A percentile compares a stretch with the other conserved stretches of the same genome.
phyloP scores from a whole-genome alignment of 2,329 filamentous ascomycete genomes.

The Simplicillium aogashimaense region DNA sequence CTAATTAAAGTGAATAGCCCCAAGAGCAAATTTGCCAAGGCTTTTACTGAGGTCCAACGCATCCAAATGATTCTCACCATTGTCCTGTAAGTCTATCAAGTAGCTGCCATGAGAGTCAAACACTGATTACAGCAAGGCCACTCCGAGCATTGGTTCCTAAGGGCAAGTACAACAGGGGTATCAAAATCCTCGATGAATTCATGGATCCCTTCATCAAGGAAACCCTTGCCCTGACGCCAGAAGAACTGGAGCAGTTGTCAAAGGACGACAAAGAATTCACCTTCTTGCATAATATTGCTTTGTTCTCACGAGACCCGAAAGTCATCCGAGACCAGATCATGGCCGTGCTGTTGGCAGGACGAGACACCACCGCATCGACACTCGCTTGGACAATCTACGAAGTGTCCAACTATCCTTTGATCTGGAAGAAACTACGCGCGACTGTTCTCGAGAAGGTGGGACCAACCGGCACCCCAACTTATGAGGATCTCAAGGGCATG shows the following conservation, averaged over 20 bases:
- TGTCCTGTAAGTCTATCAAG: conserved; percentile 19
- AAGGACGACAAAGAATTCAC: conserved; percentile 59
- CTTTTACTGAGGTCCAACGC: conserved; percentile 61
- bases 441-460: conserved; percentile 66
- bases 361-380: conserved; percentile 78
- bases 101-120: too few species aligned
- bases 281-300: conserved; percentile 68
- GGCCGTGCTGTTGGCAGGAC: conserved; percentile 67
- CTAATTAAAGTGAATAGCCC: conserved; percentile 22
- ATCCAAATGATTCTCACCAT: conserved; percentile 54
- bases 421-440: conserved; percentile 56
- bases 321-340: conserved; percentile 70
- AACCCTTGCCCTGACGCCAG: conserved; percentile 49
- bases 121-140: conserved; percentile 19
- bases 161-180: conserved; percentile 47
- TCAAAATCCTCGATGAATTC: conserved; percentile 58
- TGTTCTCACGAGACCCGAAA: conserved; percentile 51
- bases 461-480: conserved; percentile 52
- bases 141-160: conserved; percentile 49
- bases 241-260: conserved; percentile 59
- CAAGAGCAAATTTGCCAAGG: conserved; percentile 52
- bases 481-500: conserved; percentile 78
- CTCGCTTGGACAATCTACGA: conserved; percentile 80
- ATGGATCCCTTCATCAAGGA: conserved; percentile 60
- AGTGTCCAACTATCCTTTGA: conserved; percentile 59